Percentiles rank a stretch among this genome's conserved stretches.
These are phyloP conservation scores for Juglanconis sp. DNA, from an alignment of 2,329 filamentous ascomycete species.

Conservation along the genomic window DNA sequence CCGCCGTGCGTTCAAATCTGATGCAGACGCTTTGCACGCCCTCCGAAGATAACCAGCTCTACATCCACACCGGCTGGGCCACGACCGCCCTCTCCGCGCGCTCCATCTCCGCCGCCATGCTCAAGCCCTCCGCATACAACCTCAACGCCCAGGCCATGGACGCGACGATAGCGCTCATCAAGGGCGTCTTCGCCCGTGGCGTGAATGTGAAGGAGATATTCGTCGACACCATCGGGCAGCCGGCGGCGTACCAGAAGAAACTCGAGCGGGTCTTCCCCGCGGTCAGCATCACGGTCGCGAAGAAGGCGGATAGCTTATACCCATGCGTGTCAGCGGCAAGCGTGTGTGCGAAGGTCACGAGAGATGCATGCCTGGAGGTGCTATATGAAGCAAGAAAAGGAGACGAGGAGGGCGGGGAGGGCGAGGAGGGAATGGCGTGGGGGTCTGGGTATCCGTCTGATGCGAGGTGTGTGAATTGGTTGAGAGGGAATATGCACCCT, in stretches of 20 bases:
- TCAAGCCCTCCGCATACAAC: constrained; percentile 72
- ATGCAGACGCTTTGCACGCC: constrained; percentile 66
- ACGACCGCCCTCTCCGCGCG: constrained; percentile 76
- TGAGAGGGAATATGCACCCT: constrained; percentile 83
- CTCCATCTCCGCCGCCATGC: constrained; percentile 78
- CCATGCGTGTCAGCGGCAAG: constrained; percentile 91
- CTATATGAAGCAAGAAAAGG: constrained; percentile 51
- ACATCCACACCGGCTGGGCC: constrained; percentile 73
- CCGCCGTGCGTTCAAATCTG: constrained; percentile 71
- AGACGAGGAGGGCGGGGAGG: constrained; percentile 28
- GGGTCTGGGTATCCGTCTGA: constrained; percentile 94
- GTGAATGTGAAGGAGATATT: constrained; percentile 88
- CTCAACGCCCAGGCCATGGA: constrained; percentile 96
- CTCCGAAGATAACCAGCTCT: constrained; percentile 40
- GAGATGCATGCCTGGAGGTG: constrained; percentile 83
- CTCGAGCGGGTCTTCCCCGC: constrained; percentile 82
- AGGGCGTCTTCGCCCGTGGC: constrained; percentile 69
- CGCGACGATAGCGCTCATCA: constrained; percentile 79
- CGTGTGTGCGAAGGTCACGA: constrained; percentile 92
- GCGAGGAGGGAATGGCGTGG: constrained; percentile 56
- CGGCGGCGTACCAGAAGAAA: constrained; percentile 77
- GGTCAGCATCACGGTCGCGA: constrained; percentile 70
- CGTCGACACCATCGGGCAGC: constrained; percentile 89
- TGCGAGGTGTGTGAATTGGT: constrained; percentile 73
- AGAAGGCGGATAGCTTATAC: constrained; percentile 90